Conservation (phyloP, 1,284 basidiomycete species). For the Exobasidium rhododendri region DNA sequence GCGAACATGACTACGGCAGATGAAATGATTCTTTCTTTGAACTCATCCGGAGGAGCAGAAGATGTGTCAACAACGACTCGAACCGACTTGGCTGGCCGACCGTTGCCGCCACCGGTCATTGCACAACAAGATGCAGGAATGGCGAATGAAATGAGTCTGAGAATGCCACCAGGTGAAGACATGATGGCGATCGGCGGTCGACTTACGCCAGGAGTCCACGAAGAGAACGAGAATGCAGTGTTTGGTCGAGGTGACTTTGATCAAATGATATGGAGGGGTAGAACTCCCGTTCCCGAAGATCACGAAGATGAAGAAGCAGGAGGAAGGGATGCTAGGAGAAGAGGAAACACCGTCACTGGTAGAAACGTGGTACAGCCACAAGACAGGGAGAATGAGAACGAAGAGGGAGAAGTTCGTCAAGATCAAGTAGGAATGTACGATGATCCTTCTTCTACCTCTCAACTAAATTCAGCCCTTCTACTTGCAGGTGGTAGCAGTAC, state of each 20-base stretch:
- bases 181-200: conserved; percentile 33
- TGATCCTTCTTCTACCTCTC: background rate
- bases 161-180: conserved; percentile 18
- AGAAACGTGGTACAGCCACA: background rate
- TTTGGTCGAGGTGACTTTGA: conserved; percentile 43
- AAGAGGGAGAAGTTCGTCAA: background rate
- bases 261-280: conserved; percentile 36
- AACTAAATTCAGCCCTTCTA: conserved; percentile 1
- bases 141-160: conserved; percentile 14
- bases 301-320: conserved; percentile 1
- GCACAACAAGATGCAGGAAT: conserved; percentile 25
- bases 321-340: background rate
- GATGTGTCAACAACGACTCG: conserved; percentile 15
- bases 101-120: conserved; percentile 49
- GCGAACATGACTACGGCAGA: conserved; percentile 21
- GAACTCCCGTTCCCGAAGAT: conserved; percentile 12
- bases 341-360: background rate
- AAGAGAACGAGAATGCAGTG: conserved; percentile 28
- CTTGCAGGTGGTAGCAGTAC: background rate
- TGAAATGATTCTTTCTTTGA: background rate
- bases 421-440: background rate
- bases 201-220: conserved; percentile 24
- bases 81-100: conserved; percentile 37
- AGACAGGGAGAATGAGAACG: background rate
- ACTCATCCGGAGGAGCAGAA: conserved; percentile 13